Base-by-base conservation (phyloP, 73 alveolate genomes). In the Blepharisma stoltei region DNA sequence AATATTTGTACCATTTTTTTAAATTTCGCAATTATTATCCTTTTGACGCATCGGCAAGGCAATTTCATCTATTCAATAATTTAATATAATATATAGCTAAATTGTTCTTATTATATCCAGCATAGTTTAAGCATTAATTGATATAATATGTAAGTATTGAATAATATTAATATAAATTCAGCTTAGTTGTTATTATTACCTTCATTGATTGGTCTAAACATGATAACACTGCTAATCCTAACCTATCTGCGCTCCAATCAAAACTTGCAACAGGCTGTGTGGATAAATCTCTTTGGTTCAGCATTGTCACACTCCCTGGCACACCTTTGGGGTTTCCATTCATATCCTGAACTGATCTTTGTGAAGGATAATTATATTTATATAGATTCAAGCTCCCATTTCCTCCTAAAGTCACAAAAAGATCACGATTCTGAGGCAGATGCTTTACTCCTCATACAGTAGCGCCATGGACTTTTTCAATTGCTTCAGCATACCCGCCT, bases 371-470 rank as follows among this genome's bases (percentile, higher is more conserved):
- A 85, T 92, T 90, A 89, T 96, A 96, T 81, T 94, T 95, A 84
- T 95, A 95, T 45, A 95, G 54, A 77, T 92, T 94, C 21, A 94
- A 77, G 7, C 95, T 84, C n/a, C 99, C 99, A 84, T 95, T 93
- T 66, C 99, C 99, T 37, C 99, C 99, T 69, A 89, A 75, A 14
- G 97, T 85, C 18, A 92, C 88, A 86, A 95, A 95, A 54, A 95
- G 68, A 86, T 94, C 99, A 86, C 99, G 85, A 55, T 94, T 93
- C 85, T 96, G 95, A n/a, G 99, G 99, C 48, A 95, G 79, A 89
- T 95, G 98, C 55, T 86, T 90, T 14, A 90, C 94, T 6, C 99
- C 99, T 99, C 99, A 97, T 25, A 97, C 87, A 6, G 99, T 97
- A 18, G 99, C 91, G 83, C 96, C 95, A 78, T 95, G 97, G 14